Evolutionary conservation across 2,329 filamentous ascomycete genomes (phyloP), one percentile per base, ranked within the genome.

Genomic region (Juglanconis sp.): DNA sequence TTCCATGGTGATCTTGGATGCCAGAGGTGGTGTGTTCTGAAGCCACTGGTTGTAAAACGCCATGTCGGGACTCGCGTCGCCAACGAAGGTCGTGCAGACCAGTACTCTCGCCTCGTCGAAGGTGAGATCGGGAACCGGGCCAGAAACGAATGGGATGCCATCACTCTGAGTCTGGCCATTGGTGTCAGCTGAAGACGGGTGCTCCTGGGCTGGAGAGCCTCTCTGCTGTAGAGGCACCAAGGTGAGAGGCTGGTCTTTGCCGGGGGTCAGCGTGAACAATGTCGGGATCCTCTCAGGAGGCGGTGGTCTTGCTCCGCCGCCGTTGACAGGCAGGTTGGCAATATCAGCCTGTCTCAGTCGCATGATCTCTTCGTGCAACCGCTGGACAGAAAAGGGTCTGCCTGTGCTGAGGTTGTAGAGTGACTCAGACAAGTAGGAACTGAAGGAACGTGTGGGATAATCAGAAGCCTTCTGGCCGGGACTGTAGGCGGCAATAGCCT

Each of bases 1-100:
- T 68, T 88, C 86, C 4, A 88, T 84, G 6, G 81, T 78, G 59
- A 88, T 84, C 65, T 83, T 85, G 15, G 81, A 78, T 1, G 82
- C 81, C 3, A 83, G 77, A 0, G 80, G 72, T 1, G 85, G 83
- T 1, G 80, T 80, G 64, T 83, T 82, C 50, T 84, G 81, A n/a
- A 88, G 76, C 86, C 86, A 88, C 64, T 86, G 81, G 60, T 86
- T 82, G 69, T 87, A 88, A 60, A 80, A 87, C 3, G 83, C 81
- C 84, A 88, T 87, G 63, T 88, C 85, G 11, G 84, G 79, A 65
- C 83, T 87, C 3, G 85, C 83, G 65, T 88, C 85, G 34, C 85
- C 85, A 34, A 87, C 83, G 68, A 87, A 88, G 0, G 85, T 88
- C 0, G 86, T 88, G 69, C 86, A 88, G 1, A 87, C 85, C 10